Base-by-base conservation (phyloP, 2,329 filamentous ascomycete species). In the Periconia sp. region DNA sequence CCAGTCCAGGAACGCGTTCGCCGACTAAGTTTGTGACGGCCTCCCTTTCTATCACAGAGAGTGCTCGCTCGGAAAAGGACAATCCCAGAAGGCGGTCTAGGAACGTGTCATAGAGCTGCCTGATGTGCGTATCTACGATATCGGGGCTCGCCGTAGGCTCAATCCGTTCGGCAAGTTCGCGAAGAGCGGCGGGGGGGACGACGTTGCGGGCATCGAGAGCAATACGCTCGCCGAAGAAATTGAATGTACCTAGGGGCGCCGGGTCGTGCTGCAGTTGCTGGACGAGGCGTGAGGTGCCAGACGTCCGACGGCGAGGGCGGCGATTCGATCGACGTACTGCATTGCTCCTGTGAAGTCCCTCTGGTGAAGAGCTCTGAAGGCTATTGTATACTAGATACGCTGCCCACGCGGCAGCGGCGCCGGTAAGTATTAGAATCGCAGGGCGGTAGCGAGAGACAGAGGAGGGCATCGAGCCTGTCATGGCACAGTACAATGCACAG, bases 281-380 rank as follows among this genome's bases (percentile, higher is more conserved):
- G 8, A 52, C 15, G 15, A 50, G 39, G 24, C 50, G 54, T 18
- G 54, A 39, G 29, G 47, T 37, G 38, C 51, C 31, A 4, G 50
- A 50, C 13, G 46, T 46, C n/a, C n/a, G n/a, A 24, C 51, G 40
- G 21, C 43, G 43, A 5, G 29, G 8, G 16, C 44, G 43, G 24
- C 56, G 56, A 17, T 74, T 75, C 22, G 71, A 63, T 33, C 81
- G 79, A 48, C 85, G 83, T 25, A 88, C 63, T 9, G 86, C 86
- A 66, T 88, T 88, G 61, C 85, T 85, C 49, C 86, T 76, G 54
- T 82, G 85, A 21, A 89, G 71, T 11, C 58, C 50, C 30, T 53
- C 46, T 18, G 40, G 59, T 45, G 56, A 59, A 48, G 54, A 57
- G 17, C 49, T 58, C 31, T 65, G 67, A 44, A 57, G 62, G 61